These are phyloP conservation scores for Elongisporangium prolatum DNA, from an alignment of 352 stramenopile species.

Conservation along the genomic window DNA sequence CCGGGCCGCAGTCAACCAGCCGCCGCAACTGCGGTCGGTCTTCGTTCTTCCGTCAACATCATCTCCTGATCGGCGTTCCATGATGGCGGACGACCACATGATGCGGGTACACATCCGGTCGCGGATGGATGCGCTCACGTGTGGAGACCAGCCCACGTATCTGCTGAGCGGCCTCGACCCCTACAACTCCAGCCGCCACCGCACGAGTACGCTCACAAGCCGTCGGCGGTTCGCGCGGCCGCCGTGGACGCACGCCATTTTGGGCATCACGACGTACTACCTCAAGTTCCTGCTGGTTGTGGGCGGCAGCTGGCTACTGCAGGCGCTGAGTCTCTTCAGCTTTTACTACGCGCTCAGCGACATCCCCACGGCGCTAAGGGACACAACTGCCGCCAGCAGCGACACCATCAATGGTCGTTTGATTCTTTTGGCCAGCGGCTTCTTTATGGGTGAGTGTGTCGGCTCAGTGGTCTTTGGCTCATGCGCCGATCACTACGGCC, in stretches of 20 bases:
- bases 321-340: conserved; percentile 33
- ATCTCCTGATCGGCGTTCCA: too few species aligned
- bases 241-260: conserved; percentile 14
- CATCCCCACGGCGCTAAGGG: conserved; percentile 4
- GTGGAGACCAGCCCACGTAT: conserved; percentile 41
- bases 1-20: too few species aligned
- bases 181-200: neutral
- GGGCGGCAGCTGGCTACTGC: conserved; percentile 41
- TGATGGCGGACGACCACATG: conserved; percentile 24
- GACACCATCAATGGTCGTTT: conserved; percentile 19
- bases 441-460: conserved; percentile 41
- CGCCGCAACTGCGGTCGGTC: too few species aligned
- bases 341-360: conserved; percentile 25
- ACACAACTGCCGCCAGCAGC: neutral
- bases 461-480: conserved; percentile 46
- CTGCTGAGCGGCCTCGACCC: conserved; percentile 14
- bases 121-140: conserved; percentile 48
- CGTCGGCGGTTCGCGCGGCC: conserved; percentile 9
- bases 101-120: conserved; percentile 30
- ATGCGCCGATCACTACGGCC: conserved; percentile 55
- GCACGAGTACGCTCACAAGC: conserved; percentile 14
- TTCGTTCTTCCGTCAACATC: too few species aligned
- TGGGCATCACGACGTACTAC: conserved; percentile 47
- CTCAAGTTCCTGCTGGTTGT: conserved; percentile 33
- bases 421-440: conserved; percentile 27